These are phyloP conservation scores for Globisporangium paddicum DNA, from an alignment of 352 stramenopile species.

Conservation along the genomic window DNA sequence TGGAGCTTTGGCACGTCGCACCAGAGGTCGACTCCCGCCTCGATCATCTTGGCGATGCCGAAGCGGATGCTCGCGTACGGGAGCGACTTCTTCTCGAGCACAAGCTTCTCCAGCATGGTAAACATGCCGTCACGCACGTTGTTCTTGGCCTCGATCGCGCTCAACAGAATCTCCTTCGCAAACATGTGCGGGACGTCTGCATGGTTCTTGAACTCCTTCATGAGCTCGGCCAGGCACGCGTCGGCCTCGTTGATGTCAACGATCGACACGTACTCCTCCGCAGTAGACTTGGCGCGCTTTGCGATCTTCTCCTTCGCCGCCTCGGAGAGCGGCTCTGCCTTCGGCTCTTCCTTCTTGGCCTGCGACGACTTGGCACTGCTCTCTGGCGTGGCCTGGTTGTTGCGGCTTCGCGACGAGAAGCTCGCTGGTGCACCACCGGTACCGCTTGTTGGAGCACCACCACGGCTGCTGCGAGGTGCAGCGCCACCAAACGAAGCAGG, in stretches of 20 bases:
- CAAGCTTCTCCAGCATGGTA: constrained; percentile 62
- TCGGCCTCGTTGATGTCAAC: constrained; percentile 67
- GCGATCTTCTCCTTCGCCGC: constrained; percentile 58
- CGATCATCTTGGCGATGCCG: constrained; percentile 55
- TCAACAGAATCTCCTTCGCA: constrained; percentile 49
- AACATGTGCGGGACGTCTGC: constrained; percentile 53
- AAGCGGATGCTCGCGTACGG: constrained; percentile 52
- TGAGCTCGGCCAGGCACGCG: constrained; percentile 48
- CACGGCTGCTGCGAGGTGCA: constrained; percentile 11
- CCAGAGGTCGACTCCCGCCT: constrained; percentile 59
- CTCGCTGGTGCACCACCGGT: constrained; percentile 30
- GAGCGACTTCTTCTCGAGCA: constrained; percentile 52
- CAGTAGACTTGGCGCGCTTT: constrained; percentile 76
- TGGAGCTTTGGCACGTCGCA: constrained; percentile 83
- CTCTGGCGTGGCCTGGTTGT: constrained; percentile 9
- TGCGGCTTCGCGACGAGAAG: constrained; percentile 19
- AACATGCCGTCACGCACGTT: constrained; percentile 52
- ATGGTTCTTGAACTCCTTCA: constrained; percentile 65
- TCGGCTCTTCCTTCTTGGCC: constrained; percentile 30
- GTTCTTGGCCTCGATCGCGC: constrained; percentile 64
- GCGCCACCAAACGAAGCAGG: constrained; percentile 39
- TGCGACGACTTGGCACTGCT: constrained; percentile 2
- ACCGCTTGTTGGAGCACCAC: constrained; percentile 13
- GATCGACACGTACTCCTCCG: constrained; percentile 77
- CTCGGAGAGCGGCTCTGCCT: constrained; percentile 44